These are phyloP conservation scores for Nitzschia sp. DNA, from an alignment of 108 stramenopile species.

Conservation along the genomic window DNA sequence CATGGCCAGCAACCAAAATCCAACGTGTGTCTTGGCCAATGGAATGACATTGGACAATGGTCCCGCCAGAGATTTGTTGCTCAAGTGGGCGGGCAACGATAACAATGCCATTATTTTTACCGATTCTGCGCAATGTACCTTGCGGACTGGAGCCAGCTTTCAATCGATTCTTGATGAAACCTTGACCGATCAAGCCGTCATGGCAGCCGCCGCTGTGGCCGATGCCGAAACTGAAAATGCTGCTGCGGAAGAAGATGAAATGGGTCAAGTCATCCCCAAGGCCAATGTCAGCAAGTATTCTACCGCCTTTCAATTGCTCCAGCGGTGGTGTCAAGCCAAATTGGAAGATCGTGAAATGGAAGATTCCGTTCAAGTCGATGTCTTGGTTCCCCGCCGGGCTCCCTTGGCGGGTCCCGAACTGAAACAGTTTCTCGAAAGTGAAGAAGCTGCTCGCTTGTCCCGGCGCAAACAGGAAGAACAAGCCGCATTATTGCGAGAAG, in stretches of 20 bases:
- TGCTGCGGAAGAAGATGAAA: constrained; percentile 10
- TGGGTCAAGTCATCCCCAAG: constrained; percentile 45
- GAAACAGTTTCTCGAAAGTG: constrained; percentile 63
- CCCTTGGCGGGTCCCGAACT: constrained; percentile 70
- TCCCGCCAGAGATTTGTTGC: constrained; percentile 77
- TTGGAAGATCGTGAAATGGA: constrained; percentile 80
- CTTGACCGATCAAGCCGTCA: constrained; percentile 1
- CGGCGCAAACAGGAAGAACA: constrained; percentile 58
- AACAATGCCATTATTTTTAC: constrained; percentile 81
- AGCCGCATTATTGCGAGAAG: constrained; percentile 81
- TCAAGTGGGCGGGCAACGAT: constrained; percentile 75
- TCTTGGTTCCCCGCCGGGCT: constrained; percentile 60
- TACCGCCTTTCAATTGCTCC: constrained; percentile 71
- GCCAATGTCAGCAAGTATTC: constrained; percentile 52
- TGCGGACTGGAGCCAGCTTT: constrained; percentile 10
- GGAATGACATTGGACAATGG: constrained; percentile 80
- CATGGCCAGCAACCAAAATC: constrained; percentile 44
- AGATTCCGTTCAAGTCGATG: constrained; percentile 74
- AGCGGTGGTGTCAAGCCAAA: constrained; percentile 79
- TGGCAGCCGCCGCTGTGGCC: constrained; percentile 14
- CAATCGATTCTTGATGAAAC: neutral
- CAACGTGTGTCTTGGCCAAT: constrained; percentile 76
- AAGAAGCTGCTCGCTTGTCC: constrained; percentile 57
- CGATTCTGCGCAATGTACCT: constrained; percentile 60
- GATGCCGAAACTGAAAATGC: constrained; percentile 31